Percentiles rank a stretch among this genome's conserved stretches.
These are phyloP conservation scores for Trichoderma virens DNA, from an alignment of 495 filamentous ascomycete genomes.

Conservation along the genomic window DNA sequence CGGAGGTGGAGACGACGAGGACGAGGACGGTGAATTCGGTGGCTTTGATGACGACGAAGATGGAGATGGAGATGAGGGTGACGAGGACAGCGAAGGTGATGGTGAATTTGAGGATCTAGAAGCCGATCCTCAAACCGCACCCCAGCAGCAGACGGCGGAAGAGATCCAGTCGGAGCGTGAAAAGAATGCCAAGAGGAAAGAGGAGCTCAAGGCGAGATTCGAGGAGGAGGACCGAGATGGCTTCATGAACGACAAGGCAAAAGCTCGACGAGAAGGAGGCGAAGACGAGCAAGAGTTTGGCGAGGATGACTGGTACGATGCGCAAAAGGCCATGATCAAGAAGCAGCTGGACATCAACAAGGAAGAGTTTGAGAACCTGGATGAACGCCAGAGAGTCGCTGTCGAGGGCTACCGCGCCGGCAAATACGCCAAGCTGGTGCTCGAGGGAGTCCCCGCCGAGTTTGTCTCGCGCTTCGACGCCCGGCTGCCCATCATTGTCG, in stretches of 20 bases:
- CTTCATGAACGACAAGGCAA: constrained; percentile 75
- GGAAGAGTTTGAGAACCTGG: constrained; percentile 77
- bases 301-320: constrained; percentile 97
- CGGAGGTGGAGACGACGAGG: constrained; percentile 40
- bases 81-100: constrained; percentile 60
- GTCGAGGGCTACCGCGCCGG: constrained; percentile 92
- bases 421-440: constrained; percentile 82
- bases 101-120: constrained; percentile 88
- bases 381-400: constrained; percentile 66
- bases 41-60: constrained; percentile 39
- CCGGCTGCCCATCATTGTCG: constrained; percentile 76
- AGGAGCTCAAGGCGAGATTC: constrained; percentile 88
- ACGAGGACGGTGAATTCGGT: constrained; percentile 33
- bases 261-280: constrained; percentile 53
- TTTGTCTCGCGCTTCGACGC: constrained; percentile 86
- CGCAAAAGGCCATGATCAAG: constrained; percentile 88
- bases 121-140: constrained; percentile 54
- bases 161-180: constrained; percentile 64
- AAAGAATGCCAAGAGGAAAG: constrained; percentile 83
- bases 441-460: constrained; percentile 83
- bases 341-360: constrained; percentile 95
- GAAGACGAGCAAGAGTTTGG: constrained; percentile 65
- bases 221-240: constrained; percentile 96
- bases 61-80: constrained; percentile 43
- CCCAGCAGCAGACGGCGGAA: constrained; percentile 25